Base-by-base conservation (phyloP, 108 stramenopile species). In the Cylindrotheca closterium region DNA sequence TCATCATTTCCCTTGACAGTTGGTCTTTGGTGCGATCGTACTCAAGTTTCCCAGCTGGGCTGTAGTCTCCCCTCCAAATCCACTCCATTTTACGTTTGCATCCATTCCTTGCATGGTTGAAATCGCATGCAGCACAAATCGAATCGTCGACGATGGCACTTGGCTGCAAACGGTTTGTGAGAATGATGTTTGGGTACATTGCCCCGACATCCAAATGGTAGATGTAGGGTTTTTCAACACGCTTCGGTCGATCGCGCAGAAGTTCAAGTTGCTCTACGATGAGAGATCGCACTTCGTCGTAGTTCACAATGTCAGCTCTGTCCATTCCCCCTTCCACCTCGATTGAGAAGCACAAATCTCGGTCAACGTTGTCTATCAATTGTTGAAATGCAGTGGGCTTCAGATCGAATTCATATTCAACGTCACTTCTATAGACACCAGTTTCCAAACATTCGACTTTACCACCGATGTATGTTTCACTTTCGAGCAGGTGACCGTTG, bases 131-230 rank as follows among this genome's bases (percentile, higher is more conserved):
- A 2, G 99, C 99, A 74, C 99, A 99, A 24, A 78, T 92, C 24
- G 90, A 86, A 68, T 96, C 93, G 69, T 96, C 79, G 18, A 98
- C 98, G 32, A 99, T 98, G 24, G 98, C 96, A 66, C 89, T 81
- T 5, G 97, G 97, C 81, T 99, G 99, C 47, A 99, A 78, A 8
- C 99, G 93, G 68, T 99, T 99, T 21, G 97, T 96, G 27, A 99
- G 65, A 70, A 99, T 99, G 65, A 99, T 99, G 82, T 99, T 99
- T 52, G 99, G 99, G 79, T 99, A 99, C 99, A 99, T 99, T 28
- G 99, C 99, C 31, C 94, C 97, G 3, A 99, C 99, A 73, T 98
- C 99, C 65, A 89, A 81, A 65, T 99, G 99, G 67, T 98, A 98
- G 57, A 99, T 91, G 61, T 85, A 89, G 1, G 99, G 99, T 31